phyloP scores from a whole-genome alignment of 1,284 basidiomycete genomes.

The Vanrija humicola region DNA sequence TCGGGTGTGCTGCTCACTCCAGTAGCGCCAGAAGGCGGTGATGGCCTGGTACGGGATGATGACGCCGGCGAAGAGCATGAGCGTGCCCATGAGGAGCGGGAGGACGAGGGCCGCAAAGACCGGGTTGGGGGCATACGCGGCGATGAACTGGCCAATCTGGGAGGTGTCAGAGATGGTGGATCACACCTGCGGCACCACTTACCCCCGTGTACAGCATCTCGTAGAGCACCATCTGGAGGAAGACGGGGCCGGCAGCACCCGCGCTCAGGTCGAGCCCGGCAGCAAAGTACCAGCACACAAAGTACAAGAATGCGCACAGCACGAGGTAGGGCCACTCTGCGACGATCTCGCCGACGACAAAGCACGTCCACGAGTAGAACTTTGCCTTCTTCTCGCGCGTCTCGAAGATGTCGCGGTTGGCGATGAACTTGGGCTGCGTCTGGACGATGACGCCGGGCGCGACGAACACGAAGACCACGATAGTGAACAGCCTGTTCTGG shows the following conservation, averaged over 20 bases:
- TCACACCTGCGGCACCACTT: conserved; percentile 7
- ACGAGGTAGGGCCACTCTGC: conserved; percentile 44
- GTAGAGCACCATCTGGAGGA: conserved; percentile 45
- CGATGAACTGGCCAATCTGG: conserved; percentile 16
- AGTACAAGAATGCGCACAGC: conserved; percentile 32
- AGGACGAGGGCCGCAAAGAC: conserved; percentile 37
- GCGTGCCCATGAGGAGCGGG: conserved; percentile 13
- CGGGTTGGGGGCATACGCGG: conserved; percentile 37
- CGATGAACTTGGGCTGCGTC: conserved; percentile 48
- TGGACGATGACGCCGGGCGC: conserved; percentile 47
- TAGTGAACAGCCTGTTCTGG: conserved; percentile 23
- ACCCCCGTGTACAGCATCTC: conserved; percentile 45
- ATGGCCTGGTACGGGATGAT: conserved; percentile 31
- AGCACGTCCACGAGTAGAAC: conserved; percentile 45
- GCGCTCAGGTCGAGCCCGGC: conserved; percentile 6
- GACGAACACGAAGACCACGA: conserved; percentile 47
- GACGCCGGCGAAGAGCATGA: conserved; percentile 34
- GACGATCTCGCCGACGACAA: conserved; percentile 36
- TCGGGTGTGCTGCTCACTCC: conserved; percentile 9
- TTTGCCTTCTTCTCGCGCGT: conserved; percentile 45
- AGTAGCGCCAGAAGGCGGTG: conserved; percentile 36
- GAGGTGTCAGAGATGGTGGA: not conserved
- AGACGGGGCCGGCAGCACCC: conserved; percentile 26
- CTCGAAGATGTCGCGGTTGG: conserved; percentile 46
- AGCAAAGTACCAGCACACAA: conserved; percentile 13